Evolutionary conservation across 2,329 filamentous ascomycete species (phyloP).

Genomic region (Fusarium austroafricanum): DNA sequence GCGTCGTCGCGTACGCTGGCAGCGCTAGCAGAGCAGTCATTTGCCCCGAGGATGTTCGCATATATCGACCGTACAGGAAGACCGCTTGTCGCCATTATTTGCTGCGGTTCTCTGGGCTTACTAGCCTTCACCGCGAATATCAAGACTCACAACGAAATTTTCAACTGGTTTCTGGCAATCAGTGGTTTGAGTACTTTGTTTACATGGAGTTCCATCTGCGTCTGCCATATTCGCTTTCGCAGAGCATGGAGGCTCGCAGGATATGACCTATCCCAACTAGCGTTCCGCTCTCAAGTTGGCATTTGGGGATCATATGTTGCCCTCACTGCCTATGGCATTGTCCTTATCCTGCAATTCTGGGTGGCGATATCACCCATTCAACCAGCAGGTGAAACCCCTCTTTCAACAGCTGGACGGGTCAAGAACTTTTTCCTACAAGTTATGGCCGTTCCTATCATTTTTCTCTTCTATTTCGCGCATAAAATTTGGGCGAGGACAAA

Average conservation of each 20-base stretch:
- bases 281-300: slow-evolving; percentile 83
- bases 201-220: slow-evolving; percentile 85
- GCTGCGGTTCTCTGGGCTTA: slow-evolving; percentile 75
- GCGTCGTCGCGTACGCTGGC: slow-evolving; percentile 75
- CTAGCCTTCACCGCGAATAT: slow-evolving; percentile 80
- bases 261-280: slow-evolving; percentile 77
- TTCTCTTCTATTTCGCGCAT: slow-evolving; percentile 76
- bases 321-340: slow-evolving; percentile 79
- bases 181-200: slow-evolving; percentile 79
- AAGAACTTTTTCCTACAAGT: slow-evolving; percentile 78
- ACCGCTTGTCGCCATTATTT: slow-evolving; percentile 76
- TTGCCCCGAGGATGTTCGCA: slow-evolving; percentile 78
- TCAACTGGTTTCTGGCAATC: slow-evolving; percentile 83
- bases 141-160: slow-evolving; percentile 68
- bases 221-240: slow-evolving; percentile 91
- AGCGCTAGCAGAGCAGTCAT: slow-evolving; percentile 70
- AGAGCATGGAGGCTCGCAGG: slow-evolving; percentile 76
- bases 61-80: slow-evolving; percentile 87
- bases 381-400: not conserved
- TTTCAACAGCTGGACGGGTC: slow-evolving; percentile 53
- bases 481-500: slow-evolving; percentile 79
- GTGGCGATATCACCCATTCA: slow-evolving; percentile 79
- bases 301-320: slow-evolving; percentile 85
- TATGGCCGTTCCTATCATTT: slow-evolving; percentile 74
- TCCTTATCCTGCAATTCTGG: slow-evolving; percentile 88